phyloP scores from a whole-genome alignment of 2,329 filamentous ascomycete genomes.

The Dendryphion nanum region DNA sequence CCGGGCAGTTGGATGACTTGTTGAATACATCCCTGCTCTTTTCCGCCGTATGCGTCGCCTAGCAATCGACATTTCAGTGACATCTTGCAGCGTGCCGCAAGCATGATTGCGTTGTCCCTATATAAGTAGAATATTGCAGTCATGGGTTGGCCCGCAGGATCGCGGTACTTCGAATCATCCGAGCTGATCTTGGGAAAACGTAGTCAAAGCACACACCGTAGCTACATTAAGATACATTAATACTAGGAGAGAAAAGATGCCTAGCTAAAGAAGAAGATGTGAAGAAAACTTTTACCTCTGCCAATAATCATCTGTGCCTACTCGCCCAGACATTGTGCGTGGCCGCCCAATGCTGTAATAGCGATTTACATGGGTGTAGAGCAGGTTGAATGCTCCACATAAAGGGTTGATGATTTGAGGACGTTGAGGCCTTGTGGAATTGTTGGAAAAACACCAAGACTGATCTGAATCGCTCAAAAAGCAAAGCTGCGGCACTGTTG shows the following conservation, averaged over 20 bases:
- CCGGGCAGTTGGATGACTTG: too few species aligned
- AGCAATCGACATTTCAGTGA: too few species aligned
- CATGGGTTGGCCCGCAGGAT: too few species aligned
- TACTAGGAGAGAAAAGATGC: background rate
- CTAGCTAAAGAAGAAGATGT: background rate
- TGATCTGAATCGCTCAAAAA: conserved; percentile 66
- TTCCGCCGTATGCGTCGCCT: too few species aligned
- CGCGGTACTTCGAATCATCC: too few species aligned
- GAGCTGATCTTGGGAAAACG: too few species aligned
- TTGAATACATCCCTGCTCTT: too few species aligned
- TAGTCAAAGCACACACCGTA: too few species aligned
- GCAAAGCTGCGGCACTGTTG: conserved; percentile 49
- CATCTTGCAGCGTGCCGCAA: too few species aligned
- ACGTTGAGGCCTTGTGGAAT: conserved; percentile 73
- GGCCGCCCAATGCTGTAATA: background rate
- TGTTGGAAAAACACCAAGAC: conserved; percentile 66
- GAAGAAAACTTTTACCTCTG: background rate
- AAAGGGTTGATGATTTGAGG: conserved; percentile 53
- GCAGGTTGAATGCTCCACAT: conserved; percentile 66
- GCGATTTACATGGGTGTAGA: conserved; percentile 17
- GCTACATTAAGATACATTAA: background rate
- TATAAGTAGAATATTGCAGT: too few species aligned
- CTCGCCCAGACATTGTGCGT: background rate
- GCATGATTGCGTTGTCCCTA: too few species aligned
- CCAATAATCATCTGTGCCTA: background rate